Base-by-base conservation (phyloP, 2,329 filamentous ascomycete species). In the Neoscytalidium dimidiatum region DNA sequence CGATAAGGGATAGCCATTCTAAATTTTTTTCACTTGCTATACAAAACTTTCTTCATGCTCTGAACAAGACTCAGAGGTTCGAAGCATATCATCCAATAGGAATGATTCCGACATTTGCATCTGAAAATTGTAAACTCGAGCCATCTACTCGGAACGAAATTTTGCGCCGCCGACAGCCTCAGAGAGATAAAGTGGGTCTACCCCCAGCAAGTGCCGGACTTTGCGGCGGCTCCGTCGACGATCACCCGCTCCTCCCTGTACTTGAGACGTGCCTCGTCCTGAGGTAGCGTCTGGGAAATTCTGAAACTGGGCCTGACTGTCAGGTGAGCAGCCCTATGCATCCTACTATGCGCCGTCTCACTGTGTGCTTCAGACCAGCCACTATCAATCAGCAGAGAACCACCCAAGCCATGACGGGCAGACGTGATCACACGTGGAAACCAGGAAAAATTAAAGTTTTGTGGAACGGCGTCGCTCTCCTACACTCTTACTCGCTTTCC, bases 211-310 rank as follows among this genome's bases (percentile, higher is more conserved):
- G 7, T 14, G 19, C 51, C 17, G 13, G 31, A 19, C 31, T 38
- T 14, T 8, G 14, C 11, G 28, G 28, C 48, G 29, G 48, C 3
- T 17, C 28, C 28, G 31, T 60, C 5, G 53, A 19, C 38, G 56
- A 60, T 60, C 56, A 46, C 41, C 56, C 56, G 56, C 56, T 6
- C 26, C 38, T 60, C 35, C 56, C 46, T 60, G 56, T 60, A 41
- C 56, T 60, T 60, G 56, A 60, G 26, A 33, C 41, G 41, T 46
- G 56, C 56, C 23, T 60, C 56, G 41, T 46, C 52, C 28, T 60
- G 56, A 21, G 17, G 56, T 17, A 44, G 19, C 35, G 53, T 44
- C 35, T 44, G 35, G 53, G 49, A 35, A 44, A 44, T 46, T 11
- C n/a, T 46, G 38, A 46, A 60, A 60, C 38, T 17, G 21, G 19